Conservation (phyloP, 192 early-diverging fungal genomes). For the Entomortierella beljakovae region DNA sequence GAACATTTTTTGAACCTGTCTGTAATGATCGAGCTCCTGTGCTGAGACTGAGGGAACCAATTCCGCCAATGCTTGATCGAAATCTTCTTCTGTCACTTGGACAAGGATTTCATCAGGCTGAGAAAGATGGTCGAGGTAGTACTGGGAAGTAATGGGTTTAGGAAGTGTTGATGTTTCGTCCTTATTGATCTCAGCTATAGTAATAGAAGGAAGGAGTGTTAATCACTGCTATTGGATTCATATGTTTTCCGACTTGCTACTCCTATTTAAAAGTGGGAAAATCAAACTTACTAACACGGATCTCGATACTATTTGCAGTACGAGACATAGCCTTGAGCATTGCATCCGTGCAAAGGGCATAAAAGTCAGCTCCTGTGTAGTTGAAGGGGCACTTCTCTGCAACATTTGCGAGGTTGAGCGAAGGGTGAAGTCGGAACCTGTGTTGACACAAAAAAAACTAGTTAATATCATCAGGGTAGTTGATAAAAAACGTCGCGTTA, state of each 20-base stretch:
- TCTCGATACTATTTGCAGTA: slow-evolving; percentile 78
- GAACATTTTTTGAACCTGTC: slow-evolving; percentile 84
- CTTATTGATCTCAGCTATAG: slow-evolving; percentile 49
- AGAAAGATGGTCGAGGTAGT: slow-evolving; percentile 90
- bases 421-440: slow-evolving; percentile 87
- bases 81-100: slow-evolving; percentile 85
- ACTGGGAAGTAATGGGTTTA: slow-evolving; percentile 83
- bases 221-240: too few relatives aligned
- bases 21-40: slow-evolving; percentile 90
- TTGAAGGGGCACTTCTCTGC: slow-evolving; percentile 91
- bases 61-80: slow-evolving; percentile 83
- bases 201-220: neutral
- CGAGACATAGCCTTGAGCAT: slow-evolving; percentile 97
- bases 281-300: slow-evolving; percentile 53
- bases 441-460: slow-evolving; percentile 2
- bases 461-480: neutral
- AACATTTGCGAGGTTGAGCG: slow-evolving; percentile 77
- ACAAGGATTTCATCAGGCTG: slow-evolving; percentile 79
- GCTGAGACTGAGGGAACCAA: slow-evolving; percentile 90
- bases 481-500: too few relatives aligned
- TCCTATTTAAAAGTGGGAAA: neutral
- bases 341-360: slow-evolving; percentile 97
- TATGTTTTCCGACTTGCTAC: too few relatives aligned
- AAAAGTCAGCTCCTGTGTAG: slow-evolving; percentile 98
- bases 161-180: slow-evolving; percentile 59